These are phyloP conservation scores for Casuarina cunninghamiana DNA, from an alignment of 306 rosid species.

Conservation along the genomic window DNA sequence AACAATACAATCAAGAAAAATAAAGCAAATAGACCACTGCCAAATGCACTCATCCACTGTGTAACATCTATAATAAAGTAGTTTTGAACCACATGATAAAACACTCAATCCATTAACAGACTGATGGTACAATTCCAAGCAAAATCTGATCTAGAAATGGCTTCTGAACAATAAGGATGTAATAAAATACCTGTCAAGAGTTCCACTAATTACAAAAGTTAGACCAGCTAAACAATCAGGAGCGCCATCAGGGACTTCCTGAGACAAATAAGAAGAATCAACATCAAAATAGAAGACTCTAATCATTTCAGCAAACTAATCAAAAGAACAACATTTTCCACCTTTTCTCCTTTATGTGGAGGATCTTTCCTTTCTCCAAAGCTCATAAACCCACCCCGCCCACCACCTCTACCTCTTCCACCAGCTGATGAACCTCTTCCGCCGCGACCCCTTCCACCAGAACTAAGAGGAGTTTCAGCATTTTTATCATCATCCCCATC, in stretches of 20 bases:
- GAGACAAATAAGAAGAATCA: constrained; percentile 39
- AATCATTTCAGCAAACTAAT: constrained; percentile 15
- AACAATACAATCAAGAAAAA: neutral
- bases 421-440: constrained; percentile 74
- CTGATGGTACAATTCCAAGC: neutral
- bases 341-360: constrained; percentile 98
- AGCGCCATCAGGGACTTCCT: constrained; percentile 98
- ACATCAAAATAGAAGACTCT: constrained; percentile 17
- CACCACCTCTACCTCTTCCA: constrained; percentile 91
- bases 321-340: constrained; percentile 31
- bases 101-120: neutral
- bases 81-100: neutral
- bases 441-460: constrained; percentile 81
- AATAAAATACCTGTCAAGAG: constrained; percentile 79
- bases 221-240: constrained; percentile 77
- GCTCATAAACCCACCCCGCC: constrained; percentile 95
- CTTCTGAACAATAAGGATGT: constrained; percentile 5
- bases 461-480: constrained; percentile 40
- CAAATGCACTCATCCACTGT: neutral
- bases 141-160: neutral
- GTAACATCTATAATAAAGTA: neutral
- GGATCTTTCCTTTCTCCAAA: constrained; percentile 97
- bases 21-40: neutral
- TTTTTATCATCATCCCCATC: constrained; percentile 59
- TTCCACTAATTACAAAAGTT: constrained; percentile 96